phyloP scores from a whole-genome alignment of 2,329 filamentous ascomycete genomes.

The Phaeosphaeriaceae sp. region DNA sequence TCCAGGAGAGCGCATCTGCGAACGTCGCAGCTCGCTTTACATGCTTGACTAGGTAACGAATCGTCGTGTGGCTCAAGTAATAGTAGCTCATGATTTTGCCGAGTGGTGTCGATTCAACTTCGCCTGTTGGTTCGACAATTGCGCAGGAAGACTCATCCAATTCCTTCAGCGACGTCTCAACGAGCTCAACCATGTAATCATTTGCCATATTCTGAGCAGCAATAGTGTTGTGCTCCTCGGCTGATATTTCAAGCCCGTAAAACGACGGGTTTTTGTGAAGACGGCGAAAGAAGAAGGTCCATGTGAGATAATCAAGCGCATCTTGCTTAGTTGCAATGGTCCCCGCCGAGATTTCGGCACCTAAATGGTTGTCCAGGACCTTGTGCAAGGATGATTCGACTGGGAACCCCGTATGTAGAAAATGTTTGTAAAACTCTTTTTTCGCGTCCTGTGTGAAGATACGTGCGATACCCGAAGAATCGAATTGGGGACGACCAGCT shows the following conservation, averaged over 20 bases:
- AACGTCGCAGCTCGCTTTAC: slow-evolving; percentile 79
- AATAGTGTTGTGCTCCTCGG: slow-evolving; percentile 88
- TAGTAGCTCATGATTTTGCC: slow-evolving; percentile 99
- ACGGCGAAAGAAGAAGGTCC: slow-evolving; percentile 99
- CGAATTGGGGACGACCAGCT: slow-evolving; percentile 94
- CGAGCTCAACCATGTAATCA: slow-evolving; percentile 92
- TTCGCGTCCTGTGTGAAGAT: slow-evolving; percentile 98
- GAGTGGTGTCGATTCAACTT: slow-evolving; percentile 86
- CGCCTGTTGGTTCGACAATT: slow-evolving; percentile 80
- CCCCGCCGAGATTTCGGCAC: slow-evolving; percentile 90
- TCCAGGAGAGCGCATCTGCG: slow-evolving; percentile 85
- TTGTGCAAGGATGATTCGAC: slow-evolving; percentile 97
- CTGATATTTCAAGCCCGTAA: slow-evolving; percentile 92
- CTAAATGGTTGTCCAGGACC: slow-evolving; percentile 94
- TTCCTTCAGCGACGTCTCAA: slow-evolving; percentile 83
- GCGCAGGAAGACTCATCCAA: slow-evolving; percentile 86
- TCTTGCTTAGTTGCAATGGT: slow-evolving; percentile 96
- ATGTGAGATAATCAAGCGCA: slow-evolving; percentile 94
- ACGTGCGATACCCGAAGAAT: slow-evolving; percentile 90
- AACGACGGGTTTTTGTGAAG: slow-evolving; percentile 98
- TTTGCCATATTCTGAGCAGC: slow-evolving; percentile 87
- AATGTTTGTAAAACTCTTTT: slow-evolving; percentile 99
- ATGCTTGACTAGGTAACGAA: slow-evolving; percentile 79
- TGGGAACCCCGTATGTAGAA: slow-evolving; percentile 95
- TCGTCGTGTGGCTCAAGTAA: slow-evolving; percentile 91